Evolutionary conservation across 805 yeast species (phyloP).

Genomic region (Pichia insulana): DNA sequence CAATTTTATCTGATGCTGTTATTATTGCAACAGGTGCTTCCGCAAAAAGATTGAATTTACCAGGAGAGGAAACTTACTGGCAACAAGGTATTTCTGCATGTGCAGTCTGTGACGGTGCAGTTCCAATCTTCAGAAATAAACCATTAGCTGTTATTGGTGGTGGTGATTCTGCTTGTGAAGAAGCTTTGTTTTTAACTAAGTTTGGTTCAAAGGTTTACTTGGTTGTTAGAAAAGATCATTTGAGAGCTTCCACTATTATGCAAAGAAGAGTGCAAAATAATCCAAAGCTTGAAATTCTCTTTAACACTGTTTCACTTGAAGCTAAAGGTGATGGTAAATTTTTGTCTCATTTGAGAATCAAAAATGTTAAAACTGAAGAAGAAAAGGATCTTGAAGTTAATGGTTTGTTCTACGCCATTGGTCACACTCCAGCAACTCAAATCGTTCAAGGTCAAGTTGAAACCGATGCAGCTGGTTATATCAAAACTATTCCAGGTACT

Average conservation of each 20-base stretch:
- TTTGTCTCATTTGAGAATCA: conserved; percentile 52
- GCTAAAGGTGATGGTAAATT: conserved; percentile 93
- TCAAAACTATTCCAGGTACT: conserved; percentile 84
- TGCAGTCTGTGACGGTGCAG: conserved; percentile 99
- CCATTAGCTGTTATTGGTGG: conserved; percentile 98
- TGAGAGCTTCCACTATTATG: conserved; percentile 96
- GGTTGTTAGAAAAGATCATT: conserved; percentile 86
- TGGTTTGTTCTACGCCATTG: conserved; percentile 96
- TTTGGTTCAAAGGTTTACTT: conserved; percentile 94
- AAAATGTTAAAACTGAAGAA: conserved; percentile 67
- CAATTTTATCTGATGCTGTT: conserved; percentile 86
- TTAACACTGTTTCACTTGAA: conserved; percentile 75
- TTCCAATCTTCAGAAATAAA: conserved; percentile 95
- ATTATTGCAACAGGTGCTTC: conserved; percentile 97
- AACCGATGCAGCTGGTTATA: conserved; percentile 81
- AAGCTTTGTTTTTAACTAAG: conserved; percentile 92
- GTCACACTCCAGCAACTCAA: conserved; percentile 91
- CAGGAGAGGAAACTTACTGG: conserved; percentile 98
- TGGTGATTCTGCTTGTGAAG: conserved; percentile 99
- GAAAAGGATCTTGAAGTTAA: conserved; percentile 63
- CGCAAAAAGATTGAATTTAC: conserved; percentile 86
- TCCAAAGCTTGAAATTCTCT: conserved; percentile 85
- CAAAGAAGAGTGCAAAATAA: conserved; percentile 80
- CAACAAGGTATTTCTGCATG: conserved; percentile 99
- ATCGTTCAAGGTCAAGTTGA: conserved; percentile 72